These are phyloP conservation scores for Daldinia grandis DNA, from an alignment of 495 filamentous ascomycete genomes.

Conservation along the genomic window DNA sequence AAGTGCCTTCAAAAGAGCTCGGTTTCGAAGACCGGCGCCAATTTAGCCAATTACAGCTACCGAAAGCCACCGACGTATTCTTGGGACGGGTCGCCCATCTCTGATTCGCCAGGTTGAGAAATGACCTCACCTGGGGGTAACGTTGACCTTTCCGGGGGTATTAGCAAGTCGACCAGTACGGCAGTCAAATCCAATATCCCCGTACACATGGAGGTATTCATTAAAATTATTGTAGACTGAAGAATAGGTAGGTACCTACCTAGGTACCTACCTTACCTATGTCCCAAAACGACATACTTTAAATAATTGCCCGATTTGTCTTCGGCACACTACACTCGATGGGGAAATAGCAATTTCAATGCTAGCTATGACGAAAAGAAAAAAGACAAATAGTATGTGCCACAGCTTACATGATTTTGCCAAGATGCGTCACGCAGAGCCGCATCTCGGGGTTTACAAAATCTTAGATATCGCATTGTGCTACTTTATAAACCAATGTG, in stretches of 20 bases:
- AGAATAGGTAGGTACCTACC: too few relatives aligned
- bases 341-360: neutral
- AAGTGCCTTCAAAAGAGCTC: neutral
- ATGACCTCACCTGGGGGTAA: constrained; percentile 36
- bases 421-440: constrained; percentile 11
- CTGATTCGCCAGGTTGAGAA: constrained; percentile 21
- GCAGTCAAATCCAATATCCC: neutral
- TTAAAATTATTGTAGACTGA: neutral
- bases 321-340: neutral
- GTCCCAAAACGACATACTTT: too few relatives aligned
- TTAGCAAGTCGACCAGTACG: constrained; percentile 13
- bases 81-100: constrained; percentile 13
- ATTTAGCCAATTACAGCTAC: constrained; percentile 29
- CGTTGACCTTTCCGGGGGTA: constrained; percentile 18
- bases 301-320: neutral
- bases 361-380: neutral
- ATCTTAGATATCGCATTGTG: neutral
- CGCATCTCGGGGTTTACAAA: constrained; percentile 8
- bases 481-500: neutral
- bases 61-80: constrained; percentile 16
- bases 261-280: too few relatives aligned
- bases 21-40: constrained; percentile 26
- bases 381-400: too few relatives aligned
- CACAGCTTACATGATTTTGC: neutral
- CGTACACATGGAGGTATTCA: constrained; percentile 2